Base-by-base conservation (phyloP, 2,329 filamentous ascomycete genomes). In the Diaporthe batatas region DNA sequence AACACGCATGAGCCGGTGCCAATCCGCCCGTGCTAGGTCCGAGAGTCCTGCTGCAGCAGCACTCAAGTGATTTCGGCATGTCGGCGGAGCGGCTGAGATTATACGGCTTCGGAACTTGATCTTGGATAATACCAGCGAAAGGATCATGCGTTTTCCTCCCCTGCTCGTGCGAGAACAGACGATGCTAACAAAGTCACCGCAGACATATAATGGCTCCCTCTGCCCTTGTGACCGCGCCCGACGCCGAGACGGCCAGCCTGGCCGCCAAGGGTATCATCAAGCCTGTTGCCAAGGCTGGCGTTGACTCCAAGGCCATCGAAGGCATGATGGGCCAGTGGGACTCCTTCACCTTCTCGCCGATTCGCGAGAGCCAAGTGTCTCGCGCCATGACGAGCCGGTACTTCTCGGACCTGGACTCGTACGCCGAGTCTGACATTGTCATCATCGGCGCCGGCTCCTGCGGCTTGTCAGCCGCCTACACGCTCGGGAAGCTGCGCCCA, bases 311-410 rank as follows among this genome's bases (percentile, higher is more conserved):
- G 81, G 86, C 87, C 74, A 84, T 93, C 62, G 87, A 90, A 72
- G 88, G 91, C 74, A 90, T 96, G 82, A 88, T 91, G 73, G 90
- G 90, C 79, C 91, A 94, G 80, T 98, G 95, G 95, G 91, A 94
- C 77, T 83, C 84, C 77, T 98, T 98, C 86, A 88, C 87, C 78
- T 98, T 98, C 82, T 89, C 92, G 68, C 93, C 93, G 71, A 98
- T 98, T 84, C 93, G 95, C 77, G 95, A 98, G 89, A 94, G 91
- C 77, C 94, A 97, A 84, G 95, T 98, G 81, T 96, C 94, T 67
- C 94, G 95, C 75, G 94, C 95, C 82, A 98, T 98, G 95, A 96
- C 94, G 70, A 90, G 93, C 68, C 94, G 95, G 81, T 98, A 98
- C 91, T 98, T 98, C 83, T 85, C 90, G 79, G 95, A 98, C 85